These are phyloP conservation scores for Nannochloropsis gaditana DNA, from an alignment of 108 stramenopile species.

Conservation along the genomic window DNA sequence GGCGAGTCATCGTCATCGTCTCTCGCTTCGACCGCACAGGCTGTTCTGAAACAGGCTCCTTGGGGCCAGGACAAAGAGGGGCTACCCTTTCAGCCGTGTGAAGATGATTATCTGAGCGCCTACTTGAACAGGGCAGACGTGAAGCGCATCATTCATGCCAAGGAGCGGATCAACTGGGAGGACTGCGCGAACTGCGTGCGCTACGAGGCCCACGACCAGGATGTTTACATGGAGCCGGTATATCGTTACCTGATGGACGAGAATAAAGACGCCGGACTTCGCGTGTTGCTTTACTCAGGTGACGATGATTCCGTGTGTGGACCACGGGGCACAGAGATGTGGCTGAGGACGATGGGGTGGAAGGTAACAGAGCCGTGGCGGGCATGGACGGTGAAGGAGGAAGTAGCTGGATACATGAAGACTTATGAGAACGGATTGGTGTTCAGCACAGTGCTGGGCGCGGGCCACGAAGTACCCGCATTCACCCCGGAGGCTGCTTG, in stretches of 20 bases:
- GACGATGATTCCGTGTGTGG: conserved; percentile 48
- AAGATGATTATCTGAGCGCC: conserved; percentile 46
- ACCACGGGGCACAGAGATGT: conserved; percentile 55
- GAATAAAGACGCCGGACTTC: conserved; percentile 18
- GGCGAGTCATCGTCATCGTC: conserved; percentile 18
- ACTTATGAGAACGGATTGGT: conserved; percentile 51
- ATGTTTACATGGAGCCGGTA: not conserved
- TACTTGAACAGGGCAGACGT: conserved; percentile 64
- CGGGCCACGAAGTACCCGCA: conserved; percentile 68
- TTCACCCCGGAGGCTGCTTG: conserved; percentile 63
- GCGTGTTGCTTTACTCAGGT: conserved; percentile 18
- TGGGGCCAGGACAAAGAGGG: not conserved
- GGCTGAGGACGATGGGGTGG: conserved; percentile 58
- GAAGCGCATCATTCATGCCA: conserved; percentile 59
- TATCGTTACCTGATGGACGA: not conserved
- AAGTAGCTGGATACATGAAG: conserved; percentile 65
- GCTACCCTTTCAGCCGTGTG: conserved; percentile 59
- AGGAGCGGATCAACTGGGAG: conserved; percentile 11
- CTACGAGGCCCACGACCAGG: not conserved
- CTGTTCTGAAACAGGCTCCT: not conserved
- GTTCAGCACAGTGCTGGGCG: conserved; percentile 66
- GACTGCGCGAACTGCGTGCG: not conserved
- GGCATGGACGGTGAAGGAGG: conserved; percentile 52
- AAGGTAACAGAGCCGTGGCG: conserved; percentile 46
- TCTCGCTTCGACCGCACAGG: not conserved